These are phyloP conservation scores for Aspergillus kassunensis DNA, from an alignment of 495 filamentous ascomycete genomes.

Conservation along the genomic window DNA sequence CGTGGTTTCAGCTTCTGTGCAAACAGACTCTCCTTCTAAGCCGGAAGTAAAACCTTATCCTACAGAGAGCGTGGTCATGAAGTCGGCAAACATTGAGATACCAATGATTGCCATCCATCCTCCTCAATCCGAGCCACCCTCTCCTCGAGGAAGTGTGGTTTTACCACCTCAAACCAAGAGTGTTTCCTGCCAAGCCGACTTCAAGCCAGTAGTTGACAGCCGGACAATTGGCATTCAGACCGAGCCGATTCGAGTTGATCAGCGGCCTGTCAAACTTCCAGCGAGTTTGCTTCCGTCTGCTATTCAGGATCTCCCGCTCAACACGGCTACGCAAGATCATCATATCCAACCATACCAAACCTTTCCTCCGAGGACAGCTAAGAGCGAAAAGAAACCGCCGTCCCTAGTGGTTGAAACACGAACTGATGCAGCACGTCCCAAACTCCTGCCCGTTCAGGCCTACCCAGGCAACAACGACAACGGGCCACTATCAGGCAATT, in stretches of 20 bases:
- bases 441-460: slow-evolving; percentile 52
- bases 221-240: slow-evolving; percentile 71
- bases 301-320: slow-evolving; percentile 37
- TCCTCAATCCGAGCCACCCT: slow-evolving; percentile 59
- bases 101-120: slow-evolving; percentile 66
- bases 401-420: slow-evolving; percentile 15
- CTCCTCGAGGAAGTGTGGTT: slow-evolving; percentile 55
- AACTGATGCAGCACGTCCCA: slow-evolving; percentile 17
- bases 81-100: slow-evolving; percentile 34
- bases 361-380: slow-evolving; percentile 33
- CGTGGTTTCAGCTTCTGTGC: slow-evolving; percentile 61
- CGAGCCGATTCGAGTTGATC: slow-evolving; percentile 77
- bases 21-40: slow-evolving; percentile 51
- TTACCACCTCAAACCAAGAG: slow-evolving; percentile 64
- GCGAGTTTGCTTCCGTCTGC: slow-evolving; percentile 74
- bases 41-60: slow-evolving; percentile 1
- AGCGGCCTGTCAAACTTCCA: slow-evolving; percentile 66
- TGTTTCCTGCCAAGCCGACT: slow-evolving; percentile 50
- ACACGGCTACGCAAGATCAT: slow-evolving; percentile 19
- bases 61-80: slow-evolving; percentile 20
- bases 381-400: slow-evolving; percentile 18
- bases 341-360: slow-evolving; percentile 30
- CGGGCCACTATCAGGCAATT: slow-evolving; percentile 61
- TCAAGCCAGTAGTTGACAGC: slow-evolving; percentile 31
- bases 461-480: slow-evolving; percentile 85